Conservation (phyloP, 305 asterid genomes). For the Caryopteris hybrid region DNA sequence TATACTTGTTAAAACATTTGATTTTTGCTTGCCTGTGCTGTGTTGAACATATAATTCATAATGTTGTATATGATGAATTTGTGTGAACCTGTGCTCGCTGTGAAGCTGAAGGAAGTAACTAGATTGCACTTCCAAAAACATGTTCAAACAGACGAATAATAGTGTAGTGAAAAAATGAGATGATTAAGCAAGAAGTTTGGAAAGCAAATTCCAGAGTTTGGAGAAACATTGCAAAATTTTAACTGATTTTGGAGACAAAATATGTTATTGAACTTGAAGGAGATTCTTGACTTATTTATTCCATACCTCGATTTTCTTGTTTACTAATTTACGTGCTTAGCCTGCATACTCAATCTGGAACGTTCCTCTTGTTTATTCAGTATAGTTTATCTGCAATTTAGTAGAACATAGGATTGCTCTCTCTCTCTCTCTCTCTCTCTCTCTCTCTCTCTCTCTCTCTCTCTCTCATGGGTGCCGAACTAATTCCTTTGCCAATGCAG, state of each 20-base stretch:
- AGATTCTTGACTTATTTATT: not conserved
- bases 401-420: too few relatives aligned
- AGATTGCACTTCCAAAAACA: not conserved
- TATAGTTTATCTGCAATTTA: too few relatives aligned
- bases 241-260: not conserved
- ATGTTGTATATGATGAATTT: not conserved
- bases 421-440: too few relatives aligned
- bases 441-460: too few relatives aligned
- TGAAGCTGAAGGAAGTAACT: not conserved
- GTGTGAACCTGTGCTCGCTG: not conserved
- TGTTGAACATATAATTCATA: too few relatives aligned
- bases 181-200: not conserved
- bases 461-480: not conserved
- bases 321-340: not conserved
- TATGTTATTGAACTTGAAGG: not conserved
- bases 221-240: not conserved
- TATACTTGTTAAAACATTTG: not conserved
- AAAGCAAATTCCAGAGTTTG: not conserved
- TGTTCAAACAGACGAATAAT: not conserved
- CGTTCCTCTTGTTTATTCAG: not conserved
- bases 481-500: slow-evolving; percentile 34
- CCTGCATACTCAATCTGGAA: not conserved
- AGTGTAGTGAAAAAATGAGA: not conserved
- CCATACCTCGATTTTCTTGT: not conserved
- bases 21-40: not conserved